Evolutionary conservation across 108 stramenopile genomes (phyloP), one percentile per base, ranked within the genome.

Genomic region (Discostella stelligeroides): DNA sequence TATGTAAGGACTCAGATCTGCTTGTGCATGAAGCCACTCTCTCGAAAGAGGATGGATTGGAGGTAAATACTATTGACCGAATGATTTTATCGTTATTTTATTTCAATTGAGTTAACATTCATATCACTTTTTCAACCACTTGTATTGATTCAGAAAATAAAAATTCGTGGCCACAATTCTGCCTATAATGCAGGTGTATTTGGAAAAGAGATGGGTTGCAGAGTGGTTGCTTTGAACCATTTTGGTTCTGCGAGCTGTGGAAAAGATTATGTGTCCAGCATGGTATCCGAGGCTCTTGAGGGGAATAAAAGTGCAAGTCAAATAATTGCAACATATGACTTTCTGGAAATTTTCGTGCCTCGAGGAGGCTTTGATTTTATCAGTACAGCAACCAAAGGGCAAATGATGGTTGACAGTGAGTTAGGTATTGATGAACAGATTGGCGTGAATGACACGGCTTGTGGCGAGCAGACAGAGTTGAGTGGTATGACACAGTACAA

Each of bases 11-110:
- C 50, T 72, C 87, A n/a, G 96, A 97, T 73, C 67, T 95, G 9
- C 54, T 97, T 47, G 81, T 97, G 42, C 95, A 97, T 70, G 96
- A 97, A 73, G 90, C 95, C 7, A 95, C 96, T 2, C 72, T 91
- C 2, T 67, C 75, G 28, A 79, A 85, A 13, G 75, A 85, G 40
- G 79, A 82, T 54, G 75, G 71, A 30, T 39, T 56, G 4, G 49
- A 56, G 48, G 76, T 80, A 47, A 63, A 69, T 66, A 4, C 57
- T 8, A 58, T 45, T 45, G 57, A 41, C 28, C 24, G 27, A 28
- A 15, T 23, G 27, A 25, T 54, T 54, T 34, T 3, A 34, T 34
- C 53, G 15, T 15, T 27, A 25, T 23, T 4, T 15, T 23, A 23
- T 53, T 25, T 54, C 11, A 54, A 63, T 63, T 34, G 14, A 13